Base-by-base conservation (phyloP, 768 basidiomycete species). In the Mrakia frigida region DNA sequence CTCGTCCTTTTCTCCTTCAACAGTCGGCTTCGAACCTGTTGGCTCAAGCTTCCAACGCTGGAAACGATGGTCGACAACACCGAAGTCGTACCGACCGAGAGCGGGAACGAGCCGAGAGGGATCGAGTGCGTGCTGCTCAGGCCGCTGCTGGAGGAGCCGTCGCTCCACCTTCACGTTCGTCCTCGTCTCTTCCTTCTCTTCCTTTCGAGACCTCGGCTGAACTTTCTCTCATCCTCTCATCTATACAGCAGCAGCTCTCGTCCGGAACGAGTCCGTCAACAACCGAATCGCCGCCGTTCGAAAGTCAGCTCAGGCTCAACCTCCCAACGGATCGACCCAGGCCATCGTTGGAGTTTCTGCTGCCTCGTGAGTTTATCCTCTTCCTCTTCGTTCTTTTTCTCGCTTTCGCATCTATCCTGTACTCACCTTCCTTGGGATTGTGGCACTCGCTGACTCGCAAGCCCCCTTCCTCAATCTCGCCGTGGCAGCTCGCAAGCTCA, bases 71-170 rank as follows among this genome's bases (percentile, higher is more conserved):
- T 9, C 73, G 77, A 21, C 67, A 70, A 37, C 77, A 78, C 56
- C 65, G 77, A 16, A 78, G 77, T 41, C 65, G 77, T 53, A 74
- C 77, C 18, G 77, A 78, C 35, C 77, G 77, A 25, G 77, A 78
- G 18, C 67, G 77, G 21, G 77, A 78, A 11, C 67, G 77, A n/a
- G 73, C 77, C 6, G 77, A 78, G 33, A 37, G 77, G 25, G 77
- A 78, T 18, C 73, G 77, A n/a, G 37, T 28, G 11, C 39, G 77
- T 21, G 73, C 73, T 9, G 56, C 73, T 39, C 76, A 77, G 52
- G 50, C 60, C 31, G 61, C 73, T 2, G 61, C 73, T 23, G 61
- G 59, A 41, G 59, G 39, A 52, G 46, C 31, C 4, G 46, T 52
- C 68, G 33, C 59, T n/a, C 25, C 70, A 3, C 53, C 59, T 23